Base-by-base conservation (phyloP, 441 rosid genomes). In the Pelargonium exstipulatum region DNA sequence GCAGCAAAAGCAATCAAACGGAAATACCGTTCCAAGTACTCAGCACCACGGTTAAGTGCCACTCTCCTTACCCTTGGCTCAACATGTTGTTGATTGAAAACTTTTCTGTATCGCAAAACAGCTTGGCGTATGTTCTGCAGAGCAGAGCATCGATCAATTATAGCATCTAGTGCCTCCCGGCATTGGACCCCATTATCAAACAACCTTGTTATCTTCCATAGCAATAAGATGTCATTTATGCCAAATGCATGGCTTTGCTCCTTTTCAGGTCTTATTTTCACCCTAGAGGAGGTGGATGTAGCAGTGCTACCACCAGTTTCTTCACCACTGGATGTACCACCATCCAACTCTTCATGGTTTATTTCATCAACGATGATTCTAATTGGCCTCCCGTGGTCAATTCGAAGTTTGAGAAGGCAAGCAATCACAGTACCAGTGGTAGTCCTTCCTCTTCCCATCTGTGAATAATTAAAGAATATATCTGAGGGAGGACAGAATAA, bases 371-470 rank as follows among this genome's bases (percentile, higher is more conserved):
- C 67, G 61, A 89, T 80, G 78, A 90, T 80, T 83, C 79, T 86
- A 69, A 95, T 80, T 65, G 98, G 99, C 78, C 94, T 87, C 66
- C 98, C 99, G 78, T 81, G 74, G 78, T 88, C 92, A 18, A 95
- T 86, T 64, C 98, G 87, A 72, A 89, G 95, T 82, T 92, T 89
- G 73, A 95, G 83, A 80, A 95, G 98, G 83, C 99, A 95, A 57
- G 98, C 98, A 79, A 95, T 92, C 62, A 95, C 99, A 66, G 99
- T 92, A 69, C 98, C 99, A 58, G 98, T 89, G 40, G 99, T 95
- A 17, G 99, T 95, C 85, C 99, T 92, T 81, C 99, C 99, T 84
- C 90, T 92, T 74, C 99, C 99, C 97, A 95, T 95, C 99, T 95
- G 85, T 64, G 71, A 74, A 69, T 46, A 58, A 63, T 32, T 71